Conservation (phyloP, 768 basidiomycete genomes). For the Hydnum rufescens region DNA sequence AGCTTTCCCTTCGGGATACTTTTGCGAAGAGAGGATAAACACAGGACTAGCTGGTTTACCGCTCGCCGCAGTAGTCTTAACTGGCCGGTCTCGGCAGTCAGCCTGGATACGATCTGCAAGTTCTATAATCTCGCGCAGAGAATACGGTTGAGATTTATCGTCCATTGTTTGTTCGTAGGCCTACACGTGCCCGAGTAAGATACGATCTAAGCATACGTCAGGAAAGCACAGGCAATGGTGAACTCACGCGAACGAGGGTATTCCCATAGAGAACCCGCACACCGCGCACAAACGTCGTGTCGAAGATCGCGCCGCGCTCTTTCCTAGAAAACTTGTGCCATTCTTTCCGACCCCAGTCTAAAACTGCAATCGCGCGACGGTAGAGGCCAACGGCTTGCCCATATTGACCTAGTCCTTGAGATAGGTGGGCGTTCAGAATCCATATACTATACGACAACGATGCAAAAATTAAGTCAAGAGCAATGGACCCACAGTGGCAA, state of each 20-base stretch:
- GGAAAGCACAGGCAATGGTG: neutral
- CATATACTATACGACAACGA: neutral
- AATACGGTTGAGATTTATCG: neutral
- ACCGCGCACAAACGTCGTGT: conserved; percentile 2
- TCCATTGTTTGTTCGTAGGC: neutral
- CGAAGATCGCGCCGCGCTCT: conserved; percentile 1
- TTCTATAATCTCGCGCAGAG: conserved; percentile 1
- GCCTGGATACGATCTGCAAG: neutral
- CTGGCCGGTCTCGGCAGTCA: neutral
- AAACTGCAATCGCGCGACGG: neutral
- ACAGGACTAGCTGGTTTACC: neutral
- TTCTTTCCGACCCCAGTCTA: conserved; percentile 1
- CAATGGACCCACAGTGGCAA: neutral
- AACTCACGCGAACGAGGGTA: neutral
- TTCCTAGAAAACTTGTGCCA: neutral
- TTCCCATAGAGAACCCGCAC: neutral
- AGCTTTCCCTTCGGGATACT: conserved; percentile 3
- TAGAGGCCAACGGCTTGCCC: conserved; percentile 1
- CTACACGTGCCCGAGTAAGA: too few relatives aligned
- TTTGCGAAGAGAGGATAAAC: neutral
- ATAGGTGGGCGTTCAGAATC: neutral
- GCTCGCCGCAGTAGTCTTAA: neutral
- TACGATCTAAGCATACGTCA: neutral
- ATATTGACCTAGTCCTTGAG: neutral
- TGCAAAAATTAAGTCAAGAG: neutral